phyloP scores from a whole-genome alignment of 116 monocot species.

The Cymodocea nodosa region DNA sequence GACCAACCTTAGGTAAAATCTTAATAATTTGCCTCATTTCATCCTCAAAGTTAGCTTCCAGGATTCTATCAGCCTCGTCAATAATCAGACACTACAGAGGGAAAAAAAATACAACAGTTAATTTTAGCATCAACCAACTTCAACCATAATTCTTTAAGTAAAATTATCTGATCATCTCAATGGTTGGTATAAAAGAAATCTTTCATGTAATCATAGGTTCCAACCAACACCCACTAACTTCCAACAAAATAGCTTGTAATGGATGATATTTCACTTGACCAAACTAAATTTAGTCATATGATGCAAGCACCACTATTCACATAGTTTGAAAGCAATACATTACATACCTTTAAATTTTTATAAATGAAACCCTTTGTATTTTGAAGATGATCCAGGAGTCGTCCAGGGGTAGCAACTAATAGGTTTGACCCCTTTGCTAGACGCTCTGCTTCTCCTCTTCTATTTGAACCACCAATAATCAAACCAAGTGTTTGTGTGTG shows the following conservation, averaged over 20 bases:
- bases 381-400: slow-evolving; percentile 86
- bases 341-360: slow-evolving; percentile 58
- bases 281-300: not conserved
- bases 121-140: too few relatives aligned
- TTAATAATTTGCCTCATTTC: slow-evolving; percentile 92
- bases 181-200: too few relatives aligned
- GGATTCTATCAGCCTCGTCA: slow-evolving; percentile 95
- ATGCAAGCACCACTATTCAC: not conserved
- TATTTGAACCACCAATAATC: slow-evolving; percentile 64
- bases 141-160: too few relatives aligned
- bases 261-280: not conserved
- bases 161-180: too few relatives aligned
- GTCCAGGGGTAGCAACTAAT: slow-evolving; percentile 83
- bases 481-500: slow-evolving; percentile 83
- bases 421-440: slow-evolving; percentile 80
- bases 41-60: slow-evolving; percentile 95
- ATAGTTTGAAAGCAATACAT: not conserved
- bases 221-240: not conserved
- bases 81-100: slow-evolving; percentile 72
- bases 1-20: slow-evolving; percentile 65
- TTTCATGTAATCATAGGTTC: too few relatives aligned
- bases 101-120: not conserved
- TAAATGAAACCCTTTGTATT: slow-evolving; percentile 82
- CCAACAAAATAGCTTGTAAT: not conserved
- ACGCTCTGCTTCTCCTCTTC: slow-evolving; percentile 68